Evolutionary conservation across 106 monocot genomes (phyloP), one percentile per base, ranked within the genome.

Genomic region (Allium fistulosum): DNA sequence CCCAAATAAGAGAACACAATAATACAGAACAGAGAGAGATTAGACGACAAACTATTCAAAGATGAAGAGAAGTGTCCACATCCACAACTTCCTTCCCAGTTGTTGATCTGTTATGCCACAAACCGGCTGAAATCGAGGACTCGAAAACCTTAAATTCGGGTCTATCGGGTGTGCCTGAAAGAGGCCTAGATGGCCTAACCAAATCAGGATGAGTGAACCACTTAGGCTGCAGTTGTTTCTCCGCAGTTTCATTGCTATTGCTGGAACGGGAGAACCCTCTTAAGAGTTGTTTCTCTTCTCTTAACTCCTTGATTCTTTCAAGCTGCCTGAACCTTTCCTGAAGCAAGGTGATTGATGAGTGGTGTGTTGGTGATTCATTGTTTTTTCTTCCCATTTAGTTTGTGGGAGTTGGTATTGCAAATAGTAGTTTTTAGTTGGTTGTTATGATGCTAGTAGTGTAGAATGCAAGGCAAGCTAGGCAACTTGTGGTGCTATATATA

Each of bases 11-110:
- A 37, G 46, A 10, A 62, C 15, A 62, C n/a, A 63, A 16, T 16
- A 47, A 61, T 4, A 27, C 11, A 61, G 61, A 61, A 37, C 9
- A 10, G 47, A 15, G 4, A 46, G 46, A 63, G 1, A 45, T 46
- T 15, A 11, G 5, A 63, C 11, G 10, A 26, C 7, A 49, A 48
- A 11, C 49, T 64, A 16, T 64, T 82, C 72, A 87, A 74, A 92
- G 80, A 77, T 88, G 89, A 79, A 93, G 93, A 17, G 88, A 81
- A 45, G 89, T 93, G 67, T 93, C 89, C 7, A 93, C 83, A 9
- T 83, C 82, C 5, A 49, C 17, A 37, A 37, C 6, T n/a, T 66
- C 26, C 2, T 63, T 27, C 18, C 62, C 58, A 48, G 15, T 51
- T 28, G 26, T 28, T 9, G 59, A 59, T 16, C 69, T 56, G 11